Evolutionary conservation across 768 basidiomycete genomes (phyloP), one percentile per base, ranked within the genome.

Genomic region (Macrolepiota fuliginosa): DNA sequence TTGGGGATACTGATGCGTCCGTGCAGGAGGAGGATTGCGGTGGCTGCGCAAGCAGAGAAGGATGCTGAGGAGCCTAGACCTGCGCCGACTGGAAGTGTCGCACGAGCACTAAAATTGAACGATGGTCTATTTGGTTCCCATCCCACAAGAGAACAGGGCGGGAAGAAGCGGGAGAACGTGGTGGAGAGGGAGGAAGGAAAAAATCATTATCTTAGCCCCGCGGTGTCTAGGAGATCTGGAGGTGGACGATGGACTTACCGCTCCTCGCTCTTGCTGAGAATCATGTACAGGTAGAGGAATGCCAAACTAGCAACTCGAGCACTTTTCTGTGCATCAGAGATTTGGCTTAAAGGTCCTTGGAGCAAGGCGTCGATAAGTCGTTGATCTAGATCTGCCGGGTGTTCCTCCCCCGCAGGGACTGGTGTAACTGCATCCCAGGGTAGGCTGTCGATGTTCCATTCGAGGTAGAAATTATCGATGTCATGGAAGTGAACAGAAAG

Each of bases 51-150:
- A 19, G 88, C 86, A 2, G 96, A 98, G 77, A 90, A 98, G 24
- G 97, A 94, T 6, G 97, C 97, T 22, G 95, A 97, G 12, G 96
- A 98, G 24, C 97, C 97, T 53, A 98, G 88, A 50, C 97, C 97
- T 15, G 97, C 97, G 7, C 93, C 91, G 61, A 98, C 88, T 29
- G 97, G 97, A 4, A 98, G 83, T 24, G 93, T 92, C 36, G 94
- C 89, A 50, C 96, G 92, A 40, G 89, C 84, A 24, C 87, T 81
- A 71, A 96, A 90, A 65, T 89, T 87, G 73, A 94, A 85, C 0
- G 88, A 81, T 10, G 89, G 90, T 60, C 94, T 95, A 64, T 37
- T 53, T 42, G 32, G 13, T 40, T 25, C 2, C 37, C 54, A 42
- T 15, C 11, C 25, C 13, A 36, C 29, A 32, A 32, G 50, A 59